Conservation (phyloP, 495 filamentous ascomycete genomes). For the Niebla homalea region DNA sequence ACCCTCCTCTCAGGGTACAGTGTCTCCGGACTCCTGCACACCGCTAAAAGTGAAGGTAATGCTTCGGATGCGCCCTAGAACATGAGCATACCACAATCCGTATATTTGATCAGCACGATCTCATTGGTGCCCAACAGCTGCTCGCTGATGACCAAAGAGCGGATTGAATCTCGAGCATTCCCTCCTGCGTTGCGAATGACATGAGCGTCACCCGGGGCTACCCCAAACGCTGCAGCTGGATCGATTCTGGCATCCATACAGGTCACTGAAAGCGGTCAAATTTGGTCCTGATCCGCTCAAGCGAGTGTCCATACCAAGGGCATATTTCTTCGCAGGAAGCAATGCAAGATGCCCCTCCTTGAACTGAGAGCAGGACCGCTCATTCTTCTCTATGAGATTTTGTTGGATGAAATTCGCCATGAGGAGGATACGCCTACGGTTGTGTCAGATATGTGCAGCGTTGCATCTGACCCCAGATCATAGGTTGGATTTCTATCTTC, state of each 20-base stretch:
- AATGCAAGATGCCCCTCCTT: conserved; percentile 51
- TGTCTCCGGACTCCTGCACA: no score
- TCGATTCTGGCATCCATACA: conserved; percentile 85
- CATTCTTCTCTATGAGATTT: conserved; percentile 45
- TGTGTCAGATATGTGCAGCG: neutral
- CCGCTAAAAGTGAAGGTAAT: no score
- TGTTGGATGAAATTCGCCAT: conserved; percentile 36
- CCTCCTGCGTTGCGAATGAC: conserved; percentile 71
- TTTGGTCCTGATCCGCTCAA: conserved; percentile 13
- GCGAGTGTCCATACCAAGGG: conserved; percentile 29
- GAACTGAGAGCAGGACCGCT: conserved; percentile 47
- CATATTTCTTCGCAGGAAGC: conserved; percentile 58
- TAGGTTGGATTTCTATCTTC: neutral
- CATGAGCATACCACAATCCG: conserved; percentile 69
- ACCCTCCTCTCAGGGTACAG: no score
- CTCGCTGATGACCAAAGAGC: conserved; percentile 66
- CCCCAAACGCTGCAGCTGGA: conserved; percentile 55
- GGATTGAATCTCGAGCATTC: conserved; percentile 51
- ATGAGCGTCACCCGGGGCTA: conserved; percentile 64
- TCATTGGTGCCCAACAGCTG: conserved; percentile 71
- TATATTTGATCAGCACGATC: conserved; percentile 66
- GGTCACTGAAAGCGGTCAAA: conserved; percentile 35
- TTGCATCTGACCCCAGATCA: neutral
- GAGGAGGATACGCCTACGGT: neutral
- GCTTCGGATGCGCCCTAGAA: conserved; percentile 26